Base-by-base conservation (phyloP, 805 yeast species). In the Clavispora phyllophila region DNA sequence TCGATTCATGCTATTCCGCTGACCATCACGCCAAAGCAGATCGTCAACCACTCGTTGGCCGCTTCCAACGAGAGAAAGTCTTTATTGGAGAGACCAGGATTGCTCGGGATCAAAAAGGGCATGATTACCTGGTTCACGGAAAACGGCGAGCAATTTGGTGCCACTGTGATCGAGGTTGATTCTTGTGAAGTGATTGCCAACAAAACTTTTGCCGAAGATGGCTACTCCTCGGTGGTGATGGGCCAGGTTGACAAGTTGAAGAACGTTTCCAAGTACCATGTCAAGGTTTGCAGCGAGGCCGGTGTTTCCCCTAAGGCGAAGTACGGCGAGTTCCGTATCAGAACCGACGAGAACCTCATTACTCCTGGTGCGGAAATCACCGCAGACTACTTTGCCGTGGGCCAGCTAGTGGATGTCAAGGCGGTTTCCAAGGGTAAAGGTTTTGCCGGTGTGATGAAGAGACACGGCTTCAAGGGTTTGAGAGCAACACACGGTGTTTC, bases 401-500 rank as follows among this genome's bases (percentile, higher is more conserved):
- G 97, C 24, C 93, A 88, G 63, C 76, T 69, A 46, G 90, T 93
- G 22, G 99, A 93, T 61, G 69, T 88, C 41, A 76, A 80, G 60
- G 84, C 90, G 13, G 73, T 75, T 15, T 73, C 90, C 40, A 91
- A 88, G 62, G 99, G 99, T 66, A 93, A 93, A 66, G 99, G 99
- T 9, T 88, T 88, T 62, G 87, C 90, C 18, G 99, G 99, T 79
- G 98, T 91, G 19, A 93, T 93, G 96, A 91, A 91, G 64, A 82
- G 96, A 67, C 85, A 84, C 73, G 86, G 87, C 10, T 93, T 91
- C 68, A 71, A 70, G 36, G 99, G 99, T 75, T 78, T 86, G 63
- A 78, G 80, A 34, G 97, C 97, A 6, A 75, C 97, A 1, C 99
- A 93, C 65, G 99, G 99, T 84, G 90, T 87, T 20, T 87, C 99